phyloP scores from a whole-genome alignment of 1,284 basidiomycete genomes.

The Naganishia albida region DNA sequence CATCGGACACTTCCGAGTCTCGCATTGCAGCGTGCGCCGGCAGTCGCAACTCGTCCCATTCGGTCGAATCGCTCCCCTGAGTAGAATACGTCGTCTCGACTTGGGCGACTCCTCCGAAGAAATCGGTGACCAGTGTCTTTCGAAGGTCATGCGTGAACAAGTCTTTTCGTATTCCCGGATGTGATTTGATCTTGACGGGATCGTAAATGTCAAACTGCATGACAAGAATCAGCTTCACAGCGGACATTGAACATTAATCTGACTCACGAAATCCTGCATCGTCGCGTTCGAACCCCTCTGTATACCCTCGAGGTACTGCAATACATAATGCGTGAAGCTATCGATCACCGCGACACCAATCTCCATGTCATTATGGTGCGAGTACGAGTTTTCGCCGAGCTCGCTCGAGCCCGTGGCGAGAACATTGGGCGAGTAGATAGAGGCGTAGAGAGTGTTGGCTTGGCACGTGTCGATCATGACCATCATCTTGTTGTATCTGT shows the following conservation, averaged over 20 bases:
- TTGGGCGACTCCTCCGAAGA: constrained; percentile 88
- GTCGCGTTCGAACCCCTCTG: constrained; percentile 83
- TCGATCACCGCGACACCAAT: constrained; percentile 96
- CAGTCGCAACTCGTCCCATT: not conserved
- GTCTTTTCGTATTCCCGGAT: constrained; percentile 82
- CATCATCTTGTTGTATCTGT: constrained; percentile 91
- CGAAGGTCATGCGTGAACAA: constrained; percentile 67
- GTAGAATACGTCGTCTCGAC: constrained; percentile 61
- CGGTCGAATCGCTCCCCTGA: not conserved
- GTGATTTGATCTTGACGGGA: constrained; percentile 71
- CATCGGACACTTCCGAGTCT: not conserved
- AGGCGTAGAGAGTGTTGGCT: constrained; percentile 92
- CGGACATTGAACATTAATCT: not conserved
- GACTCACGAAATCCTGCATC: constrained; percentile 78
- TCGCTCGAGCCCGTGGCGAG: constrained; percentile 87
- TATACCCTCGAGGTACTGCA: constrained; percentile 87
- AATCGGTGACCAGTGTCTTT: constrained; percentile 83
- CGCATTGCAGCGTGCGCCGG: not conserved
- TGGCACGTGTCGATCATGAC: constrained; percentile 99
- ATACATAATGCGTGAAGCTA: constrained; percentile 86
- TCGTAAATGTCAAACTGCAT: constrained; percentile 80
- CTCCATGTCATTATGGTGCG: constrained; percentile 90
- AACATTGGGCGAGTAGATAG: constrained; percentile 94
- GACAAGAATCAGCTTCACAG: not conserved
- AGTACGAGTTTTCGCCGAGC: constrained; percentile 91